Percentiles rank a stretch among this genome's conserved stretches.
Conservation (phyloP, 2,329 filamentous ascomycete species). For the Epichloe bromicola region DNA sequence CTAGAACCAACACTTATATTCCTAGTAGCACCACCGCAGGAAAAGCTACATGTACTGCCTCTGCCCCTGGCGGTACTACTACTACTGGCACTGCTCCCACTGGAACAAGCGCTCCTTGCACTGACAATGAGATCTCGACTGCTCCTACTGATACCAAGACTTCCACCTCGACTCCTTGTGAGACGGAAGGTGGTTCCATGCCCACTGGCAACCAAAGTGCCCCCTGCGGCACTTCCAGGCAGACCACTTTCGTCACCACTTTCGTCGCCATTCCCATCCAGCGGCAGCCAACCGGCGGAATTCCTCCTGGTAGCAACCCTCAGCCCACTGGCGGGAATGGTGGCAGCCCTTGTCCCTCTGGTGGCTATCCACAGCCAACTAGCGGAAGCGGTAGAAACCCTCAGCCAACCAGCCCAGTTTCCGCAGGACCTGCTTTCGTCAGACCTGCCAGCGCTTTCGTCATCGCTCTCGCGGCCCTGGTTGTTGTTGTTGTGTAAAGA, state of each 20-base stretch:
- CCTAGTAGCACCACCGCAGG: too few species aligned
- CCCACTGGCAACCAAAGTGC: not conserved
- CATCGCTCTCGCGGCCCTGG: slow-evolving; percentile 2
- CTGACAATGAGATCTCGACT: not conserved
- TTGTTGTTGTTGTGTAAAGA: slow-evolving; percentile 1
- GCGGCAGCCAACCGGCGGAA: not conserved
- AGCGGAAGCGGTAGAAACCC: not conserved
- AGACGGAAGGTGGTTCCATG: not conserved
- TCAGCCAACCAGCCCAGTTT: not conserved
- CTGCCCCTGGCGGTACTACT: too few species aligned
- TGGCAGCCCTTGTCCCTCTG: not conserved
- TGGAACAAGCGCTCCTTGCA: not conserved
- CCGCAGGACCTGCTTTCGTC: slow-evolving; percentile 1
- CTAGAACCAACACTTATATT: too few species aligned
- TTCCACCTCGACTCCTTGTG: not conserved
- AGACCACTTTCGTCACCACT: not conserved
- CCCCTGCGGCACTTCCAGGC: not conserved
- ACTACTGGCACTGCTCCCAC: too few species aligned
- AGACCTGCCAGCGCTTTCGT: slow-evolving; percentile 1
- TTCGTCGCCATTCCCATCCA: slow-evolving; percentile 1
- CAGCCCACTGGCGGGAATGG: not conserved
- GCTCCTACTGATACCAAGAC: not conserved
- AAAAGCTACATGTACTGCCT: too few species aligned
- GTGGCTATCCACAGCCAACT: not conserved
- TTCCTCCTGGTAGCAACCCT: not conserved